Evolutionary conservation across 805 yeast genomes (phyloP).

Genomic region (Cyberlindnera veronae): DNA sequence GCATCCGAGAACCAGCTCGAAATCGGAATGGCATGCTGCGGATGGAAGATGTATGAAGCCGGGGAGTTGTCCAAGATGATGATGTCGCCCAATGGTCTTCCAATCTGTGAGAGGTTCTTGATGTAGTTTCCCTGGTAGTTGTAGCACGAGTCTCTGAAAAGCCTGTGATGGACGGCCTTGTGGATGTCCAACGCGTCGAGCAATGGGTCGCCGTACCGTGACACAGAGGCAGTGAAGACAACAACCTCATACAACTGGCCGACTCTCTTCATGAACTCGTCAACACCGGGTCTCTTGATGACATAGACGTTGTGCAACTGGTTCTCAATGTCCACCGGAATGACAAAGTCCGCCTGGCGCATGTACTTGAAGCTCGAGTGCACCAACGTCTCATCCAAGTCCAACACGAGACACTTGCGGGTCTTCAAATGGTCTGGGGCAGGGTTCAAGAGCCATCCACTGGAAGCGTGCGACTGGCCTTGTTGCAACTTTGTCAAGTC

Average conservation of each 20-base stretch:
- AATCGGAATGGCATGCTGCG: constrained; percentile 95
- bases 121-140: constrained; percentile 93
- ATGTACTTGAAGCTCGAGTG: constrained; percentile 92
- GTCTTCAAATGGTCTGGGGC: constrained; percentile 46
- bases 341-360: constrained; percentile 91
- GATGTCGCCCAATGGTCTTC: constrained; percentile 81
- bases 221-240: constrained; percentile 93
- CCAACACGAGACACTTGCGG: constrained; percentile 85
- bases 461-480: constrained; percentile 64
- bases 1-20: constrained; percentile 98
- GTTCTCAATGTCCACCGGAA: constrained; percentile 94
- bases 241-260: constrained; percentile 92
- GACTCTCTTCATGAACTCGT: constrained; percentile 78
- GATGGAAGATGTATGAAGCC: constrained; percentile 96
- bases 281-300: constrained; percentile 97
- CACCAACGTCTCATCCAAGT: constrained; percentile 93
- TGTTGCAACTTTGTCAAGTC: constrained; percentile 66
- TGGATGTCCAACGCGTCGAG: constrained; percentile 82
- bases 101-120: constrained; percentile 90
- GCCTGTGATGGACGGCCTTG: constrained; percentile 78
- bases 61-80: constrained; percentile 97
- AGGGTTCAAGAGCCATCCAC: constrained; percentile 64
- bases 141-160: constrained; percentile 92
- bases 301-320: constrained; percentile 93
- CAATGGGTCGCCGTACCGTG: constrained; percentile 94